Conservation (phyloP, 2,329 filamentous ascomycete genomes). For the Calonectria montana region DNA sequence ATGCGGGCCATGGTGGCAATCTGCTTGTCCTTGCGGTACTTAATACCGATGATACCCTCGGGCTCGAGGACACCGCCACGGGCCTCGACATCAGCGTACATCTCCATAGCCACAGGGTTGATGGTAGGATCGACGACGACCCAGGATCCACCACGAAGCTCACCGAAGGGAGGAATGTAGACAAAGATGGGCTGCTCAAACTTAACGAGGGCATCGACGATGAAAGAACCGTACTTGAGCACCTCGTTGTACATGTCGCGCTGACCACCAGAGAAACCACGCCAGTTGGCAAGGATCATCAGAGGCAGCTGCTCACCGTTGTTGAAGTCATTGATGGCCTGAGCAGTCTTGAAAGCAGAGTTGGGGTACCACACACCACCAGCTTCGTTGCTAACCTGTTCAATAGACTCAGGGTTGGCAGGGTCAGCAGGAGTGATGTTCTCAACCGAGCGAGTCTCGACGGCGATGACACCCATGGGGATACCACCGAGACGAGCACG, state of each 20-base stretch:
- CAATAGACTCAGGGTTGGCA: conserved; percentile 97
- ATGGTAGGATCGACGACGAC: conserved; percentile 99
- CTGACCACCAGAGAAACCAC: conserved; percentile 99
- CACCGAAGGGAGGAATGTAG: conserved; percentile 96
- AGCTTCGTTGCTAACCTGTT: conserved; percentile 93
- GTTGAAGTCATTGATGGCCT: conserved; percentile 99
- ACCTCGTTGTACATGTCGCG: conserved; percentile 99
- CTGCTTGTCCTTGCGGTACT: conserved; percentile 97
- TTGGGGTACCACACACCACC: conserved; percentile 99
- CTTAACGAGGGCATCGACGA: conserved; percentile 97
- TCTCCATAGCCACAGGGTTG: conserved; percentile 97
- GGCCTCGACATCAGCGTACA: conserved; percentile 96
- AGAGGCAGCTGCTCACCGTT: conserved; percentile 96
- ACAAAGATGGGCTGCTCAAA: conserved; percentile 99
- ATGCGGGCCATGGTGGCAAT: conserved; percentile 97
- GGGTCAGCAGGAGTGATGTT: conserved; percentile 97
- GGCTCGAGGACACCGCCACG: conserved; percentile 98
- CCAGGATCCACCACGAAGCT: conserved; percentile 99
- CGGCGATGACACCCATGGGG: conserved; percentile 96
- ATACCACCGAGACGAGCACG: conserved; percentile 97
- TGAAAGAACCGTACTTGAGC: conserved; percentile 99
- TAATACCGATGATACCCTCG: conserved; percentile 98
- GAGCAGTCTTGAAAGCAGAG: conserved; percentile 99
- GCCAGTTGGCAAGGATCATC: conserved; percentile 99
- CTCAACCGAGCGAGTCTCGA: conserved; percentile 95